Evolutionary conservation across 805 yeast genomes (phyloP), one percentile per base, ranked within the genome.

Genomic region (Wickerhamiella sorbophila): DNA sequence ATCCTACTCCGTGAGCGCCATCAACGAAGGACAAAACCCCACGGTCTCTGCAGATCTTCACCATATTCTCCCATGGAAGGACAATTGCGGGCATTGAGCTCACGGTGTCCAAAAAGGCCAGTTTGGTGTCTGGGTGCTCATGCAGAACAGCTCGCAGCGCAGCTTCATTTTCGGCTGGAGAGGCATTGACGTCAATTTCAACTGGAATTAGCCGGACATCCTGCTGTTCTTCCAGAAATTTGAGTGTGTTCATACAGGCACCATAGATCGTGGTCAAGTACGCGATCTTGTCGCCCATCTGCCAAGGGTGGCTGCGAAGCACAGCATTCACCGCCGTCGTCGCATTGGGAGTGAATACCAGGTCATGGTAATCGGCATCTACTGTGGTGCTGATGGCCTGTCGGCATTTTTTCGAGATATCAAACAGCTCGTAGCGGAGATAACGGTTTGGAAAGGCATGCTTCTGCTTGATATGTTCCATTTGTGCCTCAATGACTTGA

Each of bases 1-100:
- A 42, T 0, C 88, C 88, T 29, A 74, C 64, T 1, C 74, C 70
- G 53, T 80, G 88, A 4, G 87, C 88, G 12, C 80, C 88, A 55
- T 80, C 88, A 20, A 80, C 67, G 34, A 77, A 57, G 3, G 82
- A 72, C 36, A 75, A 46, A 4, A 72, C 71, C 12, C 59, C 56
- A 38, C 71, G 57, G 39, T 69, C 56, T 12, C 59, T 55, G 47
- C 84, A 74, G 33, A 72, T 50, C 5, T 54, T 46, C 3, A 66
- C 62, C 36, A 79, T 48, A 40, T 62, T 53, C 45, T 67, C 66
- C 55, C 66, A 79, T 1, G 91, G 88, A 22, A 78, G 49, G 18
- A 57, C 50, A 4, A 69, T 69, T 6, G 78, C 78, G 2, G 91
- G 88, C 72, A 70, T 67, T 1, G 85, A 77, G 18, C 72, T 58